phyloP scores from a whole-genome alignment of 1,139 yeast genomes.

The Debaryomyces udenii region DNA sequence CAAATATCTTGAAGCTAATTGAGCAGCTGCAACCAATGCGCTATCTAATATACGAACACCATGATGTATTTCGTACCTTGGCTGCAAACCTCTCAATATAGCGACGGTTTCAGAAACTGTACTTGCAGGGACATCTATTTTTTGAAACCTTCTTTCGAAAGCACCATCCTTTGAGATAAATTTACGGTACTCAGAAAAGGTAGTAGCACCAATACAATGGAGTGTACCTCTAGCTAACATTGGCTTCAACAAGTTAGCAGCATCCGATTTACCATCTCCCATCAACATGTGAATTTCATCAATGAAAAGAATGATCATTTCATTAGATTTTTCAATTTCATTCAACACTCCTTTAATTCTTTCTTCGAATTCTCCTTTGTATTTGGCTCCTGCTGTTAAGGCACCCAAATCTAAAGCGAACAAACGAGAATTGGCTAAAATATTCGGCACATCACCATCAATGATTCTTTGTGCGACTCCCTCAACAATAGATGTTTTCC shows the following conservation, averaged over 20 bases:
- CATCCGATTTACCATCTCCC: constrained; percentile 96
- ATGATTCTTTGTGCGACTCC: constrained; percentile 98
- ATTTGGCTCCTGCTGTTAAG: constrained; percentile 96
- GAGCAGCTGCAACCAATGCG: constrained; percentile 94
- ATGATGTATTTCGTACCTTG: constrained; percentile 95
- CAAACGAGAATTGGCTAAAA: constrained; percentile 75
- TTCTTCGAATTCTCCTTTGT: constrained; percentile 98
- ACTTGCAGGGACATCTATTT: constrained; percentile 93
- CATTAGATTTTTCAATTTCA: constrained; percentile 88
- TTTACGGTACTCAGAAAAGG: constrained; percentile 90
- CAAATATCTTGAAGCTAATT: constrained; percentile 88
- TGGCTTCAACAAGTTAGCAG: constrained; percentile 95
- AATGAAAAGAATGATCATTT: constrained; percentile 83
- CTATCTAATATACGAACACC: constrained; percentile 96
- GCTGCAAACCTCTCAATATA: constrained; percentile 93
- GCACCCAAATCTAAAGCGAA: constrained; percentile 94
- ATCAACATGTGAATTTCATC: constrained; percentile 98
- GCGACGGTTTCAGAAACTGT: constrained; percentile 93
- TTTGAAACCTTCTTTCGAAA: constrained; percentile 97
- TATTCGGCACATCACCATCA: constrained; percentile 92
- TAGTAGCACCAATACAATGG: constrained; percentile 98
- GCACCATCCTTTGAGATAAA: constrained; percentile 97
- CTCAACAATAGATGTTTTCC: constrained; percentile 96
- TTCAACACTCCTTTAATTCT: constrained; percentile 93
- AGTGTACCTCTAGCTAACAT: constrained; percentile 95